Evolutionary conservation across 2,329 filamentous ascomycete species (phyloP).

Genomic region (Myriosclerotinia scirpicola): DNA sequence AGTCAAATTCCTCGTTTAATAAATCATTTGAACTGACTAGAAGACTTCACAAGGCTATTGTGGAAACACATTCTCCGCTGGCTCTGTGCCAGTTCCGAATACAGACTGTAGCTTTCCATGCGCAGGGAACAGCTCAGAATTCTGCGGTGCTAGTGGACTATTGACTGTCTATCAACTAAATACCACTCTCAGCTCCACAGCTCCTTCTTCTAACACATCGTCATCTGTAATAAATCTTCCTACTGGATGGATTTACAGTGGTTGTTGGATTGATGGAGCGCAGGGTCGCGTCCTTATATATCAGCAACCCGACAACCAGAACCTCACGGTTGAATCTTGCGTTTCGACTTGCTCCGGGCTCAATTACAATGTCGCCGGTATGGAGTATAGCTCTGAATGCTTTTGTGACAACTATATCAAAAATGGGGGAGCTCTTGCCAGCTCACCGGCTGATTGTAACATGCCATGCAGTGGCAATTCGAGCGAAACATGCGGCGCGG

Average conservation of each 20-base stretch:
- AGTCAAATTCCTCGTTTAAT: neutral
- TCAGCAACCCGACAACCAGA: conserved; percentile 28
- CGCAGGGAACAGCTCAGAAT: conserved; percentile 39
- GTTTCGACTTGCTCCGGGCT: conserved; percentile 33
- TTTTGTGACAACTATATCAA: conserved; percentile 37
- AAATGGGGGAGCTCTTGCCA: conserved; percentile 31
- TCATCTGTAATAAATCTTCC: conserved; percentile 26
- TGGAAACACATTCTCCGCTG: conserved; percentile 32
- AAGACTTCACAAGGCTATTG: conserved; percentile 31
- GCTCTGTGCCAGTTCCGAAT: conserved; percentile 28
- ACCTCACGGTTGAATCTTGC: conserved; percentile 40
- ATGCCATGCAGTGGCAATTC: conserved; percentile 37
- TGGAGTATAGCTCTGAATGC: conserved; percentile 30
- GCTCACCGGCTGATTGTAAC: conserved; percentile 37
- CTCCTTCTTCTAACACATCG: conserved; percentile 6
- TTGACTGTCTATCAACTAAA: conserved; percentile 33
- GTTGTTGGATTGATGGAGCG: conserved; percentile 32
- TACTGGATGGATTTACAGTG: conserved; percentile 31
- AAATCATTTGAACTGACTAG: neutral
- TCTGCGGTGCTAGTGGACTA: conserved; percentile 41
- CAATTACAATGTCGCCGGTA: conserved; percentile 32
- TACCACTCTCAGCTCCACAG: conserved; percentile 13
- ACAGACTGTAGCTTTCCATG: conserved; percentile 36
- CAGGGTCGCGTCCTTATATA: conserved; percentile 29
- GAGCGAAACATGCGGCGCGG: conserved; percentile 41